phyloP scores from a whole-genome alignment of 345 rosid genomes.

The Salix viminalis region DNA sequence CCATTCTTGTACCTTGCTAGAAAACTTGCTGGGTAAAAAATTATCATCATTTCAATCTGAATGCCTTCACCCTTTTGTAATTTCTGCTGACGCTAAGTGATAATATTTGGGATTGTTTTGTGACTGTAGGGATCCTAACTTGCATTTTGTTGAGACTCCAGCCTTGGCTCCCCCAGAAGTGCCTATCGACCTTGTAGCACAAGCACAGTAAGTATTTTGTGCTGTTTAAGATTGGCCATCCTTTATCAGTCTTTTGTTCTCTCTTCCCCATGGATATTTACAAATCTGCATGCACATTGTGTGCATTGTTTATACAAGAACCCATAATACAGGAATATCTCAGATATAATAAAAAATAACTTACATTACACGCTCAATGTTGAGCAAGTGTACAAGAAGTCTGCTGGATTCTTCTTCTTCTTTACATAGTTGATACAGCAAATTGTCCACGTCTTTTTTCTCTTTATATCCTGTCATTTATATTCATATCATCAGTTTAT shows the following conservation, averaged over 20 bases:
- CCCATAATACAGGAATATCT: background rate
- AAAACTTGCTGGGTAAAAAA: slow-evolving; percentile 73
- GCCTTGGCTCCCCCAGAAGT: slow-evolving; percentile 25
- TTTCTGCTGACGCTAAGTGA: background rate
- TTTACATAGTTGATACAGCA: background rate
- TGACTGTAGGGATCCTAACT: slow-evolving; percentile 11
- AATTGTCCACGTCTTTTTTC: background rate
- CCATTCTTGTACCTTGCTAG: slow-evolving; percentile 89
- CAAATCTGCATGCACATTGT: background rate
- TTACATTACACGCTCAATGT: background rate
- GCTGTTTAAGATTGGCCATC: background rate
- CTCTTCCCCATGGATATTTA: too few species aligned
- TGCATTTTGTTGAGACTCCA: slow-evolving; percentile 23
- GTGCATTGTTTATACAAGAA: background rate
- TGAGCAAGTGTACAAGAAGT: background rate
- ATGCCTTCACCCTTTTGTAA: background rate
- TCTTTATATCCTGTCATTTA: too few species aligned
- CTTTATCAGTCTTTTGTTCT: background rate
- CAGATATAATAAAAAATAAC: background rate
- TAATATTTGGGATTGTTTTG: background rate
- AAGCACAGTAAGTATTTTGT: slow-evolving; percentile 12
- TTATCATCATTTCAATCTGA: background rate
- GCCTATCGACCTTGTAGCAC: slow-evolving; percentile 15
- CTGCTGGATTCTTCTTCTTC: background rate
- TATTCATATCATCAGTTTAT: background rate